A percentile compares a stretch with the other conserved stretches of the same genome.
Evolutionary conservation across 352 stramenopile genomes (phyloP).

Genomic region (Phytophthora pseudosyringae): DNA sequence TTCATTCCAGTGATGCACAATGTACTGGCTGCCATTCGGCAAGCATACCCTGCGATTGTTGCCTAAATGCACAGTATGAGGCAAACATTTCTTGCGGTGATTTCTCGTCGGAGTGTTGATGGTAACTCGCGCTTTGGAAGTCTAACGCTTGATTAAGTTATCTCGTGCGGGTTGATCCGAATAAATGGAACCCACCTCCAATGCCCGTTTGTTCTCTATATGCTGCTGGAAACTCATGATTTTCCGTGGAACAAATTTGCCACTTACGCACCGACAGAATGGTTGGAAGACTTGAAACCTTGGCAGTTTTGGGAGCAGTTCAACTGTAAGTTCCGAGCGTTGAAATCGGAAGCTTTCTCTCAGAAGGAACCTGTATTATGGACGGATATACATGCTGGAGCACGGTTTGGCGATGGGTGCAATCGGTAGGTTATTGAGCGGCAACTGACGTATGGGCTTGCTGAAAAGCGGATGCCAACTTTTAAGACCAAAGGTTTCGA

Average conservation of each 20-base stretch:
- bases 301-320: conserved; percentile 20
- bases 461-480: conserved; percentile 7
- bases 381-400: conserved; percentile 24
- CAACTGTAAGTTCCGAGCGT: conserved; percentile 23
- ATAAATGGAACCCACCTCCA: conserved; percentile 2
- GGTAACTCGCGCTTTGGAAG: conserved; percentile 22
- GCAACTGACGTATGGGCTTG: conserved; percentile 12
- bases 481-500: conserved; percentile 11
- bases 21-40: conserved; percentile 3
- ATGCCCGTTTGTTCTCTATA: conserved; percentile 24
- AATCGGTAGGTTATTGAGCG: conserved; percentile 12
- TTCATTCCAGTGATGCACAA: conserved; percentile 15
- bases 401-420: conserved; percentile 16
- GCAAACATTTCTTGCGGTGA: conserved; percentile 29
- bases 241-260: conserved; percentile 13
- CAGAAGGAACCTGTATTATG: conserved; percentile 5
- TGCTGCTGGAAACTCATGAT: conserved; percentile 19
- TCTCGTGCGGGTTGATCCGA: conserved; percentile 26
- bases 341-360: conserved; percentile 20
- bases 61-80: conserved; percentile 15
- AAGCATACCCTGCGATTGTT: conserved; percentile 23
- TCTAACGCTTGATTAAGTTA: conserved; percentile 26
- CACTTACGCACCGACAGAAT: background rate
- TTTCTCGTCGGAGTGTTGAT: conserved; percentile 18
- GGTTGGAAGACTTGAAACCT: conserved; percentile 13